Evolutionary conservation across 2,329 filamentous ascomycete genomes (phyloP).

Genomic region (Cercospora sesami): DNA sequence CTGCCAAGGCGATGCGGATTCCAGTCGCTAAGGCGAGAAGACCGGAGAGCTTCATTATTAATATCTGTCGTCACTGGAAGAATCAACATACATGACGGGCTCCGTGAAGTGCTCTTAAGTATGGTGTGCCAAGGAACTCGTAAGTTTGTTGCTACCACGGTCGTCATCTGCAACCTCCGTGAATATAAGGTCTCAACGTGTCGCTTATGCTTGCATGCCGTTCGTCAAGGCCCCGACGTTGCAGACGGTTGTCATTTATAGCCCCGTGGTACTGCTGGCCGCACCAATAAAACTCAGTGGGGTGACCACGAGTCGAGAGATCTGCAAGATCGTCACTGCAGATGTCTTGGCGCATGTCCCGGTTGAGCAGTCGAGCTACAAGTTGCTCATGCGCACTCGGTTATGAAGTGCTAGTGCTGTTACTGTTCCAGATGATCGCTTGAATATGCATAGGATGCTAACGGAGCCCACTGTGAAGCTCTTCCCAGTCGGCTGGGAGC

Average conservation of each 20-base stretch:
- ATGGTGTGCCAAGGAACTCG: background rate
- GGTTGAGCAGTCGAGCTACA: background rate
- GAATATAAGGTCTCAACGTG: background rate
- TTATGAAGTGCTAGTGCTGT: background rate
- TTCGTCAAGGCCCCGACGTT: background rate
- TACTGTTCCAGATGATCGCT: background rate
- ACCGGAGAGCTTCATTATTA: background rate
- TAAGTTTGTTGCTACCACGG: background rate
- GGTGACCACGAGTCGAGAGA: background rate
- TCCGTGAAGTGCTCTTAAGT: background rate
- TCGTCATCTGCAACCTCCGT: background rate
- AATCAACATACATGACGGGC: background rate
- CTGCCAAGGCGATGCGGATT: background rate
- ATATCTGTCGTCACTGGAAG: background rate
- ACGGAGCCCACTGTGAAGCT: background rate
- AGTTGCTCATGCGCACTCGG: background rate
- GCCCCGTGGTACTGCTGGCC: background rate
- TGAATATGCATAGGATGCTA: background rate
- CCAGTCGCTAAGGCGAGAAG: background rate
- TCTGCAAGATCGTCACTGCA: slow-evolving; percentile 1
- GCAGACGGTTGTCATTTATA: background rate
- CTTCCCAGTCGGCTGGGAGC: slow-evolving; percentile 34
- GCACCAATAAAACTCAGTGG: background rate
- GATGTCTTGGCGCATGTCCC: background rate
- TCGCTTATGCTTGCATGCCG: background rate